Base-by-base conservation (phyloP, 805 yeast species). In the Metschnikowia santaceciliae region DNA sequence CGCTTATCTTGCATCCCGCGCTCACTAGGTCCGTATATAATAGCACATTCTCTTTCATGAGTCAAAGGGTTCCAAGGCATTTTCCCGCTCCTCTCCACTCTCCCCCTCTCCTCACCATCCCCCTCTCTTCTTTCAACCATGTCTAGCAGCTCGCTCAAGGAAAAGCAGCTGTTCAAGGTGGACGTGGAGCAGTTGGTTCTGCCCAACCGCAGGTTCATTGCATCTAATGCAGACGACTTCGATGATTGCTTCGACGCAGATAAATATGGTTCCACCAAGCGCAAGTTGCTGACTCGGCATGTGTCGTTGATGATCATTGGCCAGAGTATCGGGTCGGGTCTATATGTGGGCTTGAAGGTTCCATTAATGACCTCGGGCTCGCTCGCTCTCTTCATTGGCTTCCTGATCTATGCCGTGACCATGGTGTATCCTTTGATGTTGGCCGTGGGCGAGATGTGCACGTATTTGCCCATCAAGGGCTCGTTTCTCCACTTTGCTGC, bases 381-480 rank as follows among this genome's bases (percentile, higher is more conserved):
- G 13, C 62, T 69, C 13, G 60, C 72, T n/a, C 60, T 70, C 20
- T 67, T 69, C 43, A 46, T 68, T 4, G 73, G 69, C 2, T 69
- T 68, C 51, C 33, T 67, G 11, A 47, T 61, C 19, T 70, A 62
- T 62, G 67, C 72, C 7, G 52, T 57, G 47, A 59, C 68, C 38
- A 63, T 62, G 49, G 61, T 67, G 39, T 68, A 70, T 68, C 69
- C 71, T 1, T 62, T 68, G 57, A 70, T 66, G 72, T 65, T 64
- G 60, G 62, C 65, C 8, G 69, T 67, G 23, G 74, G 70, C 7
- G 74, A 69, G 53, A 69, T 70, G 74, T 66, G 72, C 51, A 59
- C 70, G 3, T 70, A 55, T 42, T 58, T 69, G 40, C 75, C 75
- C 3, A 66, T 68, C 39, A 66, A 65, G 46, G 74, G 74, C n/a